Percentiles rank a stretch among this genome's conserved stretches.
phyloP scores from a whole-genome alignment of 2,329 filamentous ascomycete species.

The Fusarium beomiforme region DNA sequence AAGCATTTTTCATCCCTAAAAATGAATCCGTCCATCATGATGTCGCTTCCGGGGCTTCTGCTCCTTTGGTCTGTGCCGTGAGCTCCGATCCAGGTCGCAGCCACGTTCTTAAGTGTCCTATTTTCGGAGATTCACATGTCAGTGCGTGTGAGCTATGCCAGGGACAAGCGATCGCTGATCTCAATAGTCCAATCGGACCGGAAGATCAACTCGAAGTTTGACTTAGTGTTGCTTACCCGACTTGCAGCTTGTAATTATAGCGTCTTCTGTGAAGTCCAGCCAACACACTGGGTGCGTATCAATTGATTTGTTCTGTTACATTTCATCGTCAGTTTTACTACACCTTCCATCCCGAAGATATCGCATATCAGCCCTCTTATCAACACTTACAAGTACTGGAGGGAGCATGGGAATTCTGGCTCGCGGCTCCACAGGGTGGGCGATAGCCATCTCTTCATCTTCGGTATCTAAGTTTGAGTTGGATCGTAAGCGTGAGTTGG shows the following conservation, averaged over 20 bases:
- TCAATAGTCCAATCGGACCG: slow-evolving; percentile 11
- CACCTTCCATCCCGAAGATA: background rate
- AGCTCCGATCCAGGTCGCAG: slow-evolving; percentile 63
- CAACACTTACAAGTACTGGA: slow-evolving; percentile 79
- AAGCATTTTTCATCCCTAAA: slow-evolving; percentile 18
- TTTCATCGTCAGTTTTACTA: slow-evolving; percentile 26
- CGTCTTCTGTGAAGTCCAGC: slow-evolving; percentile 92
- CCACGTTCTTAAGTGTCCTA: slow-evolving; percentile 82
- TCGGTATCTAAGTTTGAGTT: slow-evolving; percentile 71
- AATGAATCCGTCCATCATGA: slow-evolving; percentile 25
- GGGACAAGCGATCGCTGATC: background rate
- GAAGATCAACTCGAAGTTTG: background rate
- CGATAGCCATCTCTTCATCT: slow-evolving; percentile 68
- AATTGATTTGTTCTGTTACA: slow-evolving; percentile 75
- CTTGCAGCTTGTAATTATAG: slow-evolving; percentile 91
- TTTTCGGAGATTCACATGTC: slow-evolving; percentile 33
- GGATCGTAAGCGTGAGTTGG: slow-evolving; percentile 70
- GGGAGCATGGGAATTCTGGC: slow-evolving; percentile 86
- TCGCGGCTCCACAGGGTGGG: slow-evolving; percentile 87
- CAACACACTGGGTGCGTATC: slow-evolving; percentile 89
- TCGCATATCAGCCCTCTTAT: background rate
- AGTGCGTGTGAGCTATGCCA: slow-evolving; percentile 17
- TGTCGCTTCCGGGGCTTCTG: slow-evolving; percentile 25
- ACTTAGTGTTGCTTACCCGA: slow-evolving; percentile 71
- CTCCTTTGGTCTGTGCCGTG: slow-evolving; percentile 39